Evolutionary conservation across 1,139 yeast species (phyloP).

Genomic region (Suhomyces guaymorum): DNA sequence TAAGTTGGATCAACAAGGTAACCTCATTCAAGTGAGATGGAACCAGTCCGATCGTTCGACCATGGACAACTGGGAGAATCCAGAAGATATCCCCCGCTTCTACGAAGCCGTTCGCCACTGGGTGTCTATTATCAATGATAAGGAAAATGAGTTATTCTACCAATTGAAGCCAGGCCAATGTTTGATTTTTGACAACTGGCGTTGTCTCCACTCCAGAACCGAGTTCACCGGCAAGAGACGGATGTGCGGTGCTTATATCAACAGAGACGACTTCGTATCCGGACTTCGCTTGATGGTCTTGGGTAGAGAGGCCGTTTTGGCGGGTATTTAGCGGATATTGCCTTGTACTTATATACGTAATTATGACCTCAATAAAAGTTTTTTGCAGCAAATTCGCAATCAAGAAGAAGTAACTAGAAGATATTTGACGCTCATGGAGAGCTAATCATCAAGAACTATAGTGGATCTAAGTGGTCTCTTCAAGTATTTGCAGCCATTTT

Average conservation of each 20-base stretch:
- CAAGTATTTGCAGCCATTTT: no score
- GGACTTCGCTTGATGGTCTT: slow-evolving; percentile 53
- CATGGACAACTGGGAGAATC: slow-evolving; percentile 58
- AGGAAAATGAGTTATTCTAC: slow-evolving; percentile 55
- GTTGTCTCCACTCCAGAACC: slow-evolving; percentile 72
- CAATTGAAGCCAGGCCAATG: slow-evolving; percentile 69
- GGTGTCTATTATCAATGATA: slow-evolving; percentile 54
- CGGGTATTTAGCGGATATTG: slow-evolving; percentile 35
- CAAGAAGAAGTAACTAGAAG: no score
- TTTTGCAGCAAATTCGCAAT: no score
- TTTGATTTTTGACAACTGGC: slow-evolving; percentile 74
- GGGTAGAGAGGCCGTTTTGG: slow-evolving; percentile 53
- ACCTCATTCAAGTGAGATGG: slow-evolving; percentile 70
- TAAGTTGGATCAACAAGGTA: slow-evolving; percentile 54
- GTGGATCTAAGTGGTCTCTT: no score
- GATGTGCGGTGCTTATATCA: slow-evolving; percentile 76
- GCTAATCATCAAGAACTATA: no score
- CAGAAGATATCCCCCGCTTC: slow-evolving; percentile 56
- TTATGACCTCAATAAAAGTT: no score
- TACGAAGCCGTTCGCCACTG: slow-evolving; percentile 62
- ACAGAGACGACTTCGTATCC: slow-evolving; percentile 68
- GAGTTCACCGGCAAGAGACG: slow-evolving; percentile 70
- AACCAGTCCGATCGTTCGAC: slow-evolving; percentile 73
- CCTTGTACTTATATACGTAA: no score
- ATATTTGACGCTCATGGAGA: no score